Evolutionary conservation across 148 eudicot species (phyloP).

Genomic region (Fallopia convolvulus): DNA sequence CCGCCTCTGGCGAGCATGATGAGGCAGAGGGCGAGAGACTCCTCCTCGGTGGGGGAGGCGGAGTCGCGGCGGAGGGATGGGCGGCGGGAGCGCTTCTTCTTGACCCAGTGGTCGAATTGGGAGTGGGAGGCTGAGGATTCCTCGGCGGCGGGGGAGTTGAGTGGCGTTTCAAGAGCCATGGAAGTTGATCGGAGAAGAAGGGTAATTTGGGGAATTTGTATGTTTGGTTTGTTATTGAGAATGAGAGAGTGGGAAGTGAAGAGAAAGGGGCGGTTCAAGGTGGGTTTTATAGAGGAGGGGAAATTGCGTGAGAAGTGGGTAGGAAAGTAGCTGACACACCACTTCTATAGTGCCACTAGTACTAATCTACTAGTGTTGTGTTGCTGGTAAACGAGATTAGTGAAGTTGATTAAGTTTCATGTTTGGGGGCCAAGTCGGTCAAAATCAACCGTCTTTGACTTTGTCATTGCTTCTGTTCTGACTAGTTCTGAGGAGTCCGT

Average conservation of each 20-base stretch:
- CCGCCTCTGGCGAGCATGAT: slow-evolving; percentile 22
- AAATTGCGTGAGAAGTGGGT: slow-evolving; percentile 8
- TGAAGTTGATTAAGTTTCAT: neutral
- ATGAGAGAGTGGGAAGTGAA: neutral
- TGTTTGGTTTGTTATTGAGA: neutral
- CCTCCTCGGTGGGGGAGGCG: slow-evolving; percentile 16
- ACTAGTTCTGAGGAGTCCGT: neutral
- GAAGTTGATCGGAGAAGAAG: neutral
- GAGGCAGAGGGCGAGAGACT: slow-evolving; percentile 24
- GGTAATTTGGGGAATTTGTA: neutral
- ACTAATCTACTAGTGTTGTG: neutral
- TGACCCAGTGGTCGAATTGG: neutral
- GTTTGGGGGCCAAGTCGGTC: neutral
- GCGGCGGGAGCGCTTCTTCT: slow-evolving; percentile 16
- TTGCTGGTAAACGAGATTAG: neutral
- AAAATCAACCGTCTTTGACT: neutral
- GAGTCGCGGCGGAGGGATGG: neutral
- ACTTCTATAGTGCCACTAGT: neutral
- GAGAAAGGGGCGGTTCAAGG: neutral
- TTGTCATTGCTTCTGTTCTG: neutral
- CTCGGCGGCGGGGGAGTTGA: neutral
- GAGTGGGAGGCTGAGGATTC: slow-evolving; percentile 6
- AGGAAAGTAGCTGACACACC: neutral
- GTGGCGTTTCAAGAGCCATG: slow-evolving; percentile 13
- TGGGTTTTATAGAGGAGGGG: neutral